Percentiles rank a stretch among this genome's conserved stretches.
Conservation (phyloP, 1,284 basidiomycete species). For the Gomphus bonarii region DNA sequence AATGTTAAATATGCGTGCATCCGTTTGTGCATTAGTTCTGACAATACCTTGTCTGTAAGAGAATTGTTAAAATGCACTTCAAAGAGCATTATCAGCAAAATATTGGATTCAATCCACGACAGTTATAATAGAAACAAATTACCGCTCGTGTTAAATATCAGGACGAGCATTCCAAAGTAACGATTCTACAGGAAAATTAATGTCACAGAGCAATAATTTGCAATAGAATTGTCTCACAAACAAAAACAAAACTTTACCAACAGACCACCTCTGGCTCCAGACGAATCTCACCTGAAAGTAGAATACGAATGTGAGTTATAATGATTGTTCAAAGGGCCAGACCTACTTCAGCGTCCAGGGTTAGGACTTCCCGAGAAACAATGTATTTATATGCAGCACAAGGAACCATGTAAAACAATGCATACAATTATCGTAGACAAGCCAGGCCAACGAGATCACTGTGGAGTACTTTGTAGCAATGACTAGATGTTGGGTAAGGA, state of each 20-base stretch:
- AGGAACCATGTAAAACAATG: too few species aligned
- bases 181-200: not conserved
- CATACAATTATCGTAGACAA: too few species aligned
- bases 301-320: too few species aligned
- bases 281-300: not conserved
- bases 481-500: too few species aligned
- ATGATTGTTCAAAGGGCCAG: too few species aligned
- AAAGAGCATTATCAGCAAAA: not conserved
- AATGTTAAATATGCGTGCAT: not conserved
- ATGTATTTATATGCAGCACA: too few species aligned
- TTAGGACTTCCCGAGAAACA: too few species aligned
- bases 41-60: not conserved
- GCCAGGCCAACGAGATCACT: too few species aligned
- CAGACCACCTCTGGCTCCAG: not conserved
- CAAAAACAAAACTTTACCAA: not conserved
- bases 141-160: not conserved
- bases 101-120: not conserved
- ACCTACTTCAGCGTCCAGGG: too few species aligned
- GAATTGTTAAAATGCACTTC: not conserved
- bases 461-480: too few species aligned
- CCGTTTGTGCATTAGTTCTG: not conserved
- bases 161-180: not conserved
- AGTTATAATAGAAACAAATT: not conserved
- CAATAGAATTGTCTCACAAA: not conserved
- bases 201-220: too few species aligned